Base-by-base conservation (phyloP, 208 protist genomes). In the Wallacemonas sp. region DNA sequence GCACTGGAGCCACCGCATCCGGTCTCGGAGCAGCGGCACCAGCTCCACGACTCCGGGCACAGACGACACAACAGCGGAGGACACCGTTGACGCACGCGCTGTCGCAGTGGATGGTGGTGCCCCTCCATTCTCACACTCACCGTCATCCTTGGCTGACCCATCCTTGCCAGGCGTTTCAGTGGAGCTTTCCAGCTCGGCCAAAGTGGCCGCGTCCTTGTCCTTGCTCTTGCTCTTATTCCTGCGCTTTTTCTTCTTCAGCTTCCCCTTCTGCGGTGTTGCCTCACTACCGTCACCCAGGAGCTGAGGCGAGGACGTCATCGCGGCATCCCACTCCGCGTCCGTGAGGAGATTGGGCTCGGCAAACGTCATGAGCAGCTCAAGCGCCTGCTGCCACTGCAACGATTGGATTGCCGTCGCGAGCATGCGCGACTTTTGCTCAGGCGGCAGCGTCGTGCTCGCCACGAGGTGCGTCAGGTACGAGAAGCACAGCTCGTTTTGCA, bases 391-490 rank as follows among this genome's bases (percentile, higher is more conserved):
- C 81, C 82, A 93, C 57, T 85, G 79, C 34, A 92, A 47, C 48
- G 64, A 66, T 29, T 46, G 36, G 24, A 89, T 68, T 16, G 80
- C 81, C 0, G 41, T 41, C 33, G 75, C 67, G 14, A 91, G 77
- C 17, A 74, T 62, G 36, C 38, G 61, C 43, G 73, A 76, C 62
- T 95, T 95, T 23, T 75, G 38, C 26, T 85, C 72, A 1, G 73
- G 26, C 29, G 57, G 54, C 30, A 88, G 64, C 23, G 83, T 86
- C 23, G 90, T 95, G 68, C 87, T 92, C 19, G 84, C 87, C 2
- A 79, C 68, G 19, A 95, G 69, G 61, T 95, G 85, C 24, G 85
- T 84, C 19, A 93, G 66, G 65, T 88, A 93, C 6, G 87, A 93
- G 19, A 61, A 47, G 65, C 87, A 93, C 49, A 95, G 75, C 29